Evolutionary conservation across 176 grass and related monocot genomes (phyloP).

Genomic region (Thalia dealbata): DNA sequence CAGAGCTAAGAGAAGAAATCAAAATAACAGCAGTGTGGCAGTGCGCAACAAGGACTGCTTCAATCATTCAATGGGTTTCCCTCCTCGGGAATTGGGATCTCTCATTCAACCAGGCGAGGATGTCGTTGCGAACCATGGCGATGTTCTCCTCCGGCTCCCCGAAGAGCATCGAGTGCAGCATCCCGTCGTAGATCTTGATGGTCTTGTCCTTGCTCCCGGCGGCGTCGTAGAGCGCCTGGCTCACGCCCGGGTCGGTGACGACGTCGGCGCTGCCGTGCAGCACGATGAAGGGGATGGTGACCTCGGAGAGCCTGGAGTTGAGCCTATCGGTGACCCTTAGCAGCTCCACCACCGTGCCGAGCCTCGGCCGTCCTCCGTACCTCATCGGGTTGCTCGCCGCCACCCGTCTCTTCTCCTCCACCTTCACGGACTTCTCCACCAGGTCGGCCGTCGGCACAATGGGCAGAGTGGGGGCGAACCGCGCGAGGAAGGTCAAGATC

Average conservation of each 20-base stretch:
- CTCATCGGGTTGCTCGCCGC: slow-evolving; percentile 70
- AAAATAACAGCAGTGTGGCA: no score
- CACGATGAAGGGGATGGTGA: slow-evolving; percentile 84
- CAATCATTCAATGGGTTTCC: not conserved
- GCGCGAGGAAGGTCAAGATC: slow-evolving; percentile 55
- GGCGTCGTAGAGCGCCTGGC: slow-evolving; percentile 52
- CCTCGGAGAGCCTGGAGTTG: slow-evolving; percentile 37
- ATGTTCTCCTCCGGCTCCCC: slow-evolving; percentile 77
- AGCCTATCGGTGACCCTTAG: slow-evolving; percentile 66
- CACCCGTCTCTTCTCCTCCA: slow-evolving; percentile 58
- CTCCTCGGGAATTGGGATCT: slow-evolving; percentile 20
- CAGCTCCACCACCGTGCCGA: slow-evolving; percentile 76
- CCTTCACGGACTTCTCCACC: slow-evolving; percentile 75
- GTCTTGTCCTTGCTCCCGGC: slow-evolving; percentile 73
- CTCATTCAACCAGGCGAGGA: slow-evolving; percentile 66
- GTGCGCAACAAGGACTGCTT: no score
- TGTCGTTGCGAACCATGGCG: slow-evolving; percentile 50
- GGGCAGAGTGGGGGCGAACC: slow-evolving; percentile 60
- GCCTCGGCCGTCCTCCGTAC: slow-evolving; percentile 57
- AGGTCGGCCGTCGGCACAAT: slow-evolving; percentile 86
- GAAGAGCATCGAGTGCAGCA: slow-evolving; percentile 87
- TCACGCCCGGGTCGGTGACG: slow-evolving; percentile 73
- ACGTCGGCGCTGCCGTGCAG: slow-evolving; percentile 87
- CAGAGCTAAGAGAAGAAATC: not conserved
- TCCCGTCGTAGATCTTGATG: slow-evolving; percentile 87